Evolutionary conservation across 345 rosid genomes (phyloP).

Genomic region (Adansonia digitata): DNA sequence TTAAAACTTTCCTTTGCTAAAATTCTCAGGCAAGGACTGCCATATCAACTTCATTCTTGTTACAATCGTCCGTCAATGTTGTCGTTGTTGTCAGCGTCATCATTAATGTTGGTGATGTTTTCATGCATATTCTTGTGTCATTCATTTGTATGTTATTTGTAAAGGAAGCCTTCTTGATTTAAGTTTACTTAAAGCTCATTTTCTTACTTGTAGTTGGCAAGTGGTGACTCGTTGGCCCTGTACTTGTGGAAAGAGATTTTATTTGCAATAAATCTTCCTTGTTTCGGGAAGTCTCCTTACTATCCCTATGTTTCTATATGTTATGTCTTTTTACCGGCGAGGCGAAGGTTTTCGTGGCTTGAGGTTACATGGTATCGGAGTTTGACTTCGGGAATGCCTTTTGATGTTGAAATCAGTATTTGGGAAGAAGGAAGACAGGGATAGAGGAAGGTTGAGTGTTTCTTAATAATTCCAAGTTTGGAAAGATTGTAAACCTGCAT

Average conservation of each 20-base stretch:
- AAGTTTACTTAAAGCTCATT: not conserved
- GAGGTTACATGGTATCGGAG: no score
- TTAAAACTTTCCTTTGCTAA: not conserved
- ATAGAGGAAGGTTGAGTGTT: no score
- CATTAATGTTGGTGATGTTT: not conserved
- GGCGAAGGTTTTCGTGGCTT: no score
- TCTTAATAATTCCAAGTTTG: not conserved
- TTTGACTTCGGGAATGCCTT: no score
- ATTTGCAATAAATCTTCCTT: no score
- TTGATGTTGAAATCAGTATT: no score
- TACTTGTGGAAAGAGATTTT: not conserved
- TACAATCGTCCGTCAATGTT: no score
- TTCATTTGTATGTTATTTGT: not conserved
- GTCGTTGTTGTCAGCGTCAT: not conserved
- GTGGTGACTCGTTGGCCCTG: not conserved
- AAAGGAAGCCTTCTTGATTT: not conserved
- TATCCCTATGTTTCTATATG: no score
- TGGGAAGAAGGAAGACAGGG: no score
- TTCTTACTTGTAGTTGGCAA: conserved; percentile 1
- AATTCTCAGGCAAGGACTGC: not conserved
- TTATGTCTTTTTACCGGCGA: no score
- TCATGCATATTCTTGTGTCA: conserved; percentile 4
- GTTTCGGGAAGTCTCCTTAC: no score
- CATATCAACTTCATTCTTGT: not conserved
- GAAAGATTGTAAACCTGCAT: not conserved